Percentiles rank a stretch among this genome's conserved stretches.
phyloP scores from a whole-genome alignment of 495 filamentous ascomycete genomes.

The Podospora fimiseda region DNA sequence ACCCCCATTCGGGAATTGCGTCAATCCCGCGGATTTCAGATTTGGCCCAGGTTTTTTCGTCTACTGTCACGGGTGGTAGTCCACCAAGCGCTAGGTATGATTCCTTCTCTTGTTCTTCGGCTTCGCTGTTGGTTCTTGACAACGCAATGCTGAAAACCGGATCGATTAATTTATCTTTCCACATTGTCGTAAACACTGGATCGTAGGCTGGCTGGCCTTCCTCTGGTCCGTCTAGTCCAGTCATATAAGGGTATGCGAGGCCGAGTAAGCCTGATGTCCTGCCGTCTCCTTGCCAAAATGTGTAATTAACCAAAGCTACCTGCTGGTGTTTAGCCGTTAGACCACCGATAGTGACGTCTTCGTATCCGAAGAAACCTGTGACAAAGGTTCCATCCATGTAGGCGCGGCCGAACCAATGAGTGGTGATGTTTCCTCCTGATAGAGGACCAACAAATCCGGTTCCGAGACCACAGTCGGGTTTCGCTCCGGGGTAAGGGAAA shows the following conservation, averaged over 20 bases:
- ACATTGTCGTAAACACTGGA: constrained; percentile 53
- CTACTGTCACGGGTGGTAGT: constrained; percentile 30
- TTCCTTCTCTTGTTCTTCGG: constrained; percentile 3
- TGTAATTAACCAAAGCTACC: constrained; percentile 44
- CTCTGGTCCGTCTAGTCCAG: constrained; percentile 17
- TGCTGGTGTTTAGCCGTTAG: constrained; percentile 46
- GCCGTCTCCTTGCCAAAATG: constrained; percentile 44
- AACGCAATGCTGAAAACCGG: constrained; percentile 51
- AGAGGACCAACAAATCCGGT: constrained; percentile 35
- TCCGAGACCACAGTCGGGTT: constrained; percentile 44
- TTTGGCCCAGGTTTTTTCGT: constrained; percentile 24
- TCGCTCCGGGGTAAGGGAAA: constrained; percentile 8
- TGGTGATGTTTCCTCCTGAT: constrained; percentile 36
- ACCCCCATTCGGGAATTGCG: constrained; percentile 16
- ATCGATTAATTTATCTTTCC: constrained; percentile 40
- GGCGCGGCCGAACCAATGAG: constrained; percentile 46
- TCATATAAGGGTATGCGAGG: constrained; percentile 51
- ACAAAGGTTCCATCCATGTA: constrained; percentile 53
- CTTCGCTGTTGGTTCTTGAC: constrained; percentile 11
- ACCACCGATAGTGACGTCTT: constrained; percentile 45
- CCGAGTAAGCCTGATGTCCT: constrained; percentile 49
- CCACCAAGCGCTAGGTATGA: constrained; percentile 42
- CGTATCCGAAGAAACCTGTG: constrained; percentile 47
- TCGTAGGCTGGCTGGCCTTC: constrained; percentile 37
- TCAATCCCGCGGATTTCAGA: constrained; percentile 26